Percentiles rank a stretch among this genome's conserved stretches.
These are phyloP conservation scores for Fusarium vanettenii DNA, from an alignment of 2,329 filamentous ascomycete species.

Conservation along the genomic window DNA sequence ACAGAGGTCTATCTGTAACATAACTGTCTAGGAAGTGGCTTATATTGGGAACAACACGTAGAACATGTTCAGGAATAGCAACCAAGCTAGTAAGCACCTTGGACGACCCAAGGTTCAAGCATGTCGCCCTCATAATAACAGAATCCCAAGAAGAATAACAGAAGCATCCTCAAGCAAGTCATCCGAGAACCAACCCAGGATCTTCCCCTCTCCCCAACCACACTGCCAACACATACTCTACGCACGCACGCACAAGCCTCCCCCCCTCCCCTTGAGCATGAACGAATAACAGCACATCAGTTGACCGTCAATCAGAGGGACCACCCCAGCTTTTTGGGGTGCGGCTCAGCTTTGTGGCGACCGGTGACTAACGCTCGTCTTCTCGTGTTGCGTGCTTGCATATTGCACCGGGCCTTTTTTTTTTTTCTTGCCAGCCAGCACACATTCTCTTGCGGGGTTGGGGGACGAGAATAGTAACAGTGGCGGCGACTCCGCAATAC, in stretches of 20 bases:
- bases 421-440: background rate
- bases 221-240: background rate
- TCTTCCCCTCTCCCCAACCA: background rate
- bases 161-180: background rate
- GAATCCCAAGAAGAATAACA: background rate
- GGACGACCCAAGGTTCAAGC: background rate
- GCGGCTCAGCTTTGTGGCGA: background rate
- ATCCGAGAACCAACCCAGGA: background rate
- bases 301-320: background rate
- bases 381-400: conserved; percentile 13
- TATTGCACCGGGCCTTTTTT: background rate
- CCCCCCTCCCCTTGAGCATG: background rate
- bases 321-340: background rate
- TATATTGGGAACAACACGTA: background rate
- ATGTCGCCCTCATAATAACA: background rate
- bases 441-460: background rate
- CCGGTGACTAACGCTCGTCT: background rate
- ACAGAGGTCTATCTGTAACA: background rate
- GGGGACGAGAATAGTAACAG: conserved; percentile 14
- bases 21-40: background rate
- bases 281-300: background rate
- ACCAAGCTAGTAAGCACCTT: background rate
- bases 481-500: background rate
- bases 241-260: background rate
- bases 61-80: background rate